Base-by-base conservation (phyloP, 768 basidiomycete species). In the Tricholoma flavovirens region DNA sequence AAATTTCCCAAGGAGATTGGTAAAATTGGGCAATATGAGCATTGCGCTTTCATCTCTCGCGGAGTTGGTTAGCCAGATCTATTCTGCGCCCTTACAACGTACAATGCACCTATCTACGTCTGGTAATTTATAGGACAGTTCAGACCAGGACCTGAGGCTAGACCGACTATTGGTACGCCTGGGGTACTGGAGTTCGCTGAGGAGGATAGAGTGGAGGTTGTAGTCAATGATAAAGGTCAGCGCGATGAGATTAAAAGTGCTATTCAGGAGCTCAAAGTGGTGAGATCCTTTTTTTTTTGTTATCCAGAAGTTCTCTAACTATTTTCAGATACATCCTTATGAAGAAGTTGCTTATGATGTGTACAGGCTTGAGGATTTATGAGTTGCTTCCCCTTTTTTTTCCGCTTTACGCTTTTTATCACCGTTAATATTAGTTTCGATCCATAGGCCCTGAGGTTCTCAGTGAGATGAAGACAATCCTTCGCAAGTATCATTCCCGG, bases 311-410 rank as follows among this genome's bases (percentile, higher is more conserved):
- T 50, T 49, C 42, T 29, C 30, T 42, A 38, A 24, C 51, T 11
- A 9, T 9, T 17, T 29, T 56, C 58, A 83, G 80, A 71, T 75
- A 4, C 82, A 82, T 61, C 80, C 80, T 7, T 82, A 83, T 57
- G 81, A 83, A 66, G 77, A 82, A 63, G 78, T 82, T 49, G 81
- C 77, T 4, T 82, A 82, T 58, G 80, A 83, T 33, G 43, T 54
- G 12, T 54, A 54, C 43, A n/a, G 30, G 46, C 29, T 49, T 30
- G 46, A 17, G 8, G 40, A 42, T 42, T 19, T 42, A 42, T 19
- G 21, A 15, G 1, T 10, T 17, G 17, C 21, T 42, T 42, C 19
- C 7, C n/a, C 14, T 10, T 26, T 17, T n/a, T n/a, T n/a, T n/a
- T n/a, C n/a, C 24, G 26, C 10, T 48, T 29, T n/a, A 12, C 3